Evolutionary conservation across 306 rosid species (phyloP).

Genomic region (Mucuna pruriens): DNA sequence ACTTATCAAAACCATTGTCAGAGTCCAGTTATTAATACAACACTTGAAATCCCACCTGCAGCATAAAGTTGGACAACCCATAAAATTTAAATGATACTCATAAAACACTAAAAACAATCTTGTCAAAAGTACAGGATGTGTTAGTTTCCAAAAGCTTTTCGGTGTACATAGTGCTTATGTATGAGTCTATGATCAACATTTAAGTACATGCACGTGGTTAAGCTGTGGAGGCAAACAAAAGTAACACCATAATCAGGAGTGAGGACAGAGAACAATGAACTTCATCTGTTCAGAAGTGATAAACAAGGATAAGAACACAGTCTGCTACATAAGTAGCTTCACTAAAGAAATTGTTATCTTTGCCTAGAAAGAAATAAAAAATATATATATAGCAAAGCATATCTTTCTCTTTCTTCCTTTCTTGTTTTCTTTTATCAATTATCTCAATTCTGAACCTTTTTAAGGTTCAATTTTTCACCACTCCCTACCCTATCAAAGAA

Average conservation of each 20-base stretch:
- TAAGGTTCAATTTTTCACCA: neutral
- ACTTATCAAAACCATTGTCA: slow-evolving; percentile 56
- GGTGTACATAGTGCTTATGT: neutral
- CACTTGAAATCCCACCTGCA: slow-evolving; percentile 44
- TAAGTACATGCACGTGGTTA: neutral
- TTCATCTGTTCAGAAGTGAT: neutral
- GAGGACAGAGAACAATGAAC: neutral
- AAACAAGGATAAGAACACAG: neutral
- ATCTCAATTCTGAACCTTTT: neutral
- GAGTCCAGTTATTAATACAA: neutral
- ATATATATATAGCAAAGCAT: neutral
- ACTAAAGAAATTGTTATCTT: too few relatives aligned
- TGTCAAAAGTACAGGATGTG: neutral
- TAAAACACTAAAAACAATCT: neutral
- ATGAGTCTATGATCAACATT: neutral
- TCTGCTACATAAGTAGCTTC: neutral
- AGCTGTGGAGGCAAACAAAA: slow-evolving; percentile 4
- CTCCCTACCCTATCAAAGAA: neutral
- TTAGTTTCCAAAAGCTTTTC: neutral
- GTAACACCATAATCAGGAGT: neutral
- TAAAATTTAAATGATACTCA: slow-evolving; percentile 4
- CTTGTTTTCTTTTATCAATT: neutral
- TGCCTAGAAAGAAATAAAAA: too few relatives aligned
- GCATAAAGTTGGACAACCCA: slow-evolving; percentile 13
- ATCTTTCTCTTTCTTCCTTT: neutral